These are phyloP conservation scores for Craspedostauros australis DNA, from an alignment of 108 stramenopile genomes.

Conservation along the genomic window DNA sequence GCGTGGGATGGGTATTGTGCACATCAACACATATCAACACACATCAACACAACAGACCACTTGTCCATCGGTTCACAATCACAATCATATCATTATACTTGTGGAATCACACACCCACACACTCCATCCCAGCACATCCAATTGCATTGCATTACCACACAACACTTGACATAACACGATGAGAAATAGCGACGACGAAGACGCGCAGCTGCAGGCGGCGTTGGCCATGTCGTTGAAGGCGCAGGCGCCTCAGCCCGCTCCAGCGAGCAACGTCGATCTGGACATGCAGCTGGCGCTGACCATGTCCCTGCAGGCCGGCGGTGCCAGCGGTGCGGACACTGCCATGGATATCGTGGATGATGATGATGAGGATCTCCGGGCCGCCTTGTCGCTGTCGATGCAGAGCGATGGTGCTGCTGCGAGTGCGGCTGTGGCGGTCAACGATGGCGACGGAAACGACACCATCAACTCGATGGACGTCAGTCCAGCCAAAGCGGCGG, in stretches of 20 bases:
- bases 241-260: no score
- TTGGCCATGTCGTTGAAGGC: slow-evolving; percentile 29
- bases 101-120: no score
- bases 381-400: slow-evolving; percentile 31
- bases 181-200: slow-evolving; percentile 24
- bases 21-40: no score
- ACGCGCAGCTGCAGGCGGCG: slow-evolving; percentile 42
- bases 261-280: no score
- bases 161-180: neutral
- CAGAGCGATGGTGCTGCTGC: neutral
- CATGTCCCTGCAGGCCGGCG: neutral
- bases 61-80: no score
- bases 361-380: slow-evolving; percentile 27
- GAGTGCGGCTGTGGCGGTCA: neutral
- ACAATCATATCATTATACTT: no score
- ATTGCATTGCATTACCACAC: no score
- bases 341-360: neutral
- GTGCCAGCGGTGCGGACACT: neutral
- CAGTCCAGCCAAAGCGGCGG: neutral
- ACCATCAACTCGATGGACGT: neutral
- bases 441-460: neutral
- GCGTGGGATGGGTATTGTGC: no score
- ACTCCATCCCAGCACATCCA: no score
- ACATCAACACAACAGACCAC: no score
- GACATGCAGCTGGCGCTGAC: neutral